Percentiles rank a stretch among this genome's conserved stretches.
These are phyloP conservation scores for Aspergillus melleus DNA, from an alignment of 2,329 filamentous ascomycete species.

Conservation along the genomic window DNA sequence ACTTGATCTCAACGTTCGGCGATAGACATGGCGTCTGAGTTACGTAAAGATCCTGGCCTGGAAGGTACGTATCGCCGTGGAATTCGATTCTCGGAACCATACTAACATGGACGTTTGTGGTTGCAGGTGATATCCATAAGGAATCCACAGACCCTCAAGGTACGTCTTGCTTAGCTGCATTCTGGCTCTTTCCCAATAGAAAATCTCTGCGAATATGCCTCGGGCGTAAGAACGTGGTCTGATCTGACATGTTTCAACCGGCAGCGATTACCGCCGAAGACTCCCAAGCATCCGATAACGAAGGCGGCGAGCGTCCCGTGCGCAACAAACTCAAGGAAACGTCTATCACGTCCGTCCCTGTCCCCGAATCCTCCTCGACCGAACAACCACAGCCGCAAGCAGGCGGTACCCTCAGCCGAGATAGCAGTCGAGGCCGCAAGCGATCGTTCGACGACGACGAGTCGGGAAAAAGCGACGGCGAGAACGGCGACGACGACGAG, in stretches of 20 bases:
- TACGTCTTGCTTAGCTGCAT: slow-evolving; percentile 13
- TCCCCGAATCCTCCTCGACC: slow-evolving; percentile 16
- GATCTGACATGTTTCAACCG: not conserved
- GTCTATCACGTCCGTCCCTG: slow-evolving; percentile 52
- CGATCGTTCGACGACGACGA: slow-evolving; percentile 38
- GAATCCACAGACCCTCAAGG: slow-evolving; percentile 14
- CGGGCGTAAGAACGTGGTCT: not conserved
- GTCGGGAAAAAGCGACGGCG: slow-evolving; percentile 17
- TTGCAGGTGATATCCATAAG: slow-evolving; percentile 9
- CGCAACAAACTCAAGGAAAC: slow-evolving; percentile 63
- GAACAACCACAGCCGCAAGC: slow-evolving; percentile 10
- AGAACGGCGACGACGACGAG: slow-evolving; percentile 5
- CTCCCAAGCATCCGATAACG: slow-evolving; percentile 38
- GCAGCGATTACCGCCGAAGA: slow-evolving; percentile 26
- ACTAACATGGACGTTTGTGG: not conserved
- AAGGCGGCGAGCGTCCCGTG: slow-evolving; percentile 56
- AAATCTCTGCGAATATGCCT: not conserved
- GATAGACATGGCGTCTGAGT: slow-evolving; percentile 19
- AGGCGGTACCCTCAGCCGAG: slow-evolving; percentile 16
- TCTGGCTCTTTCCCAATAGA: slow-evolving; percentile 1
- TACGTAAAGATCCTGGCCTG: slow-evolving; percentile 7
- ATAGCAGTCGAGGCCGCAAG: slow-evolving; percentile 32
- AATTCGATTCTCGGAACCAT: not conserved
- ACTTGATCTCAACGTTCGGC: not conserved
- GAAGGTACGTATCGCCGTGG: slow-evolving; percentile 13